These are phyloP conservation scores for Solanum corneliomulleri DNA, from an alignment of 257 asterid genomes.

Conservation along the genomic window DNA sequence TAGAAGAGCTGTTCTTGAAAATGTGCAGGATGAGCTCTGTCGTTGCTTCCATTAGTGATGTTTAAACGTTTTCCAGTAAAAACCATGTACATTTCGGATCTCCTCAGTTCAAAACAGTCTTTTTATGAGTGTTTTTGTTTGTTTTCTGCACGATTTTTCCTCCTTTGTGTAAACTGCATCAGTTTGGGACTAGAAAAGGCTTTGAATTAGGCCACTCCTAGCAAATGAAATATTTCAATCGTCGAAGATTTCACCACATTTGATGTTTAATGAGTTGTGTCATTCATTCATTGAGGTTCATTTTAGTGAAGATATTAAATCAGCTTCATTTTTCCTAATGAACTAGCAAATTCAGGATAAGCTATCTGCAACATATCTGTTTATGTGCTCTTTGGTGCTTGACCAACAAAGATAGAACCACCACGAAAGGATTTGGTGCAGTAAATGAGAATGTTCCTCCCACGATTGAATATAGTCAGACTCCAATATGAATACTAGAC, in stretches of 20 bases:
- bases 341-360: background rate
- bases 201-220: background rate
- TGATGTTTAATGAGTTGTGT: background rate
- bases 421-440: fast-evolving
- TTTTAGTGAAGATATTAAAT: background rate
- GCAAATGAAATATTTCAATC: background rate
- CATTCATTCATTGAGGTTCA: background rate
- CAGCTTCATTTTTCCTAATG: background rate
- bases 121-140: background rate
- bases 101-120: background rate
- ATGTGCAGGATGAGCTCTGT: background rate
- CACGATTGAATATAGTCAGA: too few relatives aligned
- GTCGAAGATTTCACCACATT: background rate
- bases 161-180: background rate
- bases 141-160: background rate
- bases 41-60: background rate
- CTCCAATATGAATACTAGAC: background rate
- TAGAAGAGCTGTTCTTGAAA: background rate
- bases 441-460: background rate
- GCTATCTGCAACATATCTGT: background rate
- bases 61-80: background rate
- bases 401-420: background rate
- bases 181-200: background rate
- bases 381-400: background rate
- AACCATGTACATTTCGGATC: background rate